phyloP scores from a whole-genome alignment of 164 flowering plant species.

The Vitis labrusca region DNA sequence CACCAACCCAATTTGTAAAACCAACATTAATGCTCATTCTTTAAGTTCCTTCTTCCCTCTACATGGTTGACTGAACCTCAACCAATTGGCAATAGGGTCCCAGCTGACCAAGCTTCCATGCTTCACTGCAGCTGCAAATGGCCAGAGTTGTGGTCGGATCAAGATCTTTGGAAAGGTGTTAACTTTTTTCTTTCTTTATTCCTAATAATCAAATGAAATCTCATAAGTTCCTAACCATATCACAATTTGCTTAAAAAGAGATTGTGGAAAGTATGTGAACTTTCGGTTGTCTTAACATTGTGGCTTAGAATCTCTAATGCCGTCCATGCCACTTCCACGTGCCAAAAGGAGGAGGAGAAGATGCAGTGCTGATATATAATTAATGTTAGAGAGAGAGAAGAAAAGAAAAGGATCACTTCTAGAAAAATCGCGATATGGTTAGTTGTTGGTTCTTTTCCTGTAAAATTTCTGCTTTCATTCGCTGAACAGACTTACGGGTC shows the following conservation, averaged over 20 bases:
- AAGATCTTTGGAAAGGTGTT: neutral
- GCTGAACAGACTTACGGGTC: neutral
- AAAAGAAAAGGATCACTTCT: neutral
- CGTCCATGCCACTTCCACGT: neutral
- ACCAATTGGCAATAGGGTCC: too few species aligned
- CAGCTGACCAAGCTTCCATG: too few species aligned
- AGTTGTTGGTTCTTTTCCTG: neutral
- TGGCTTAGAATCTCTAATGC: neutral
- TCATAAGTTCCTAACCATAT: neutral
- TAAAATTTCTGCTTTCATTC: too few species aligned
- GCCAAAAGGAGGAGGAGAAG: constrained; percentile 3
- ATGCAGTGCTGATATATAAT: neutral
- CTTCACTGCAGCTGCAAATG: too few species aligned
- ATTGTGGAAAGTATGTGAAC: neutral
- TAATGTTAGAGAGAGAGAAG: neutral
- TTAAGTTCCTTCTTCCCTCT: too few species aligned
- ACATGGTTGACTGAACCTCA: too few species aligned
- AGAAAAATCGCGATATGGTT: neutral
- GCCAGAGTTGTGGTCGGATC: neutral
- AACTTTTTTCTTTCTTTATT: neutral
- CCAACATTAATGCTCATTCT: neutral
- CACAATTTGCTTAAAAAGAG: neutral
- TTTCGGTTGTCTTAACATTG: neutral
- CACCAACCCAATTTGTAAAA: neutral
- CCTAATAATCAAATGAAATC: neutral